Conservation (phyloP, 2,329 filamentous ascomycete genomes). For the Trichoderma sp. region DNA sequence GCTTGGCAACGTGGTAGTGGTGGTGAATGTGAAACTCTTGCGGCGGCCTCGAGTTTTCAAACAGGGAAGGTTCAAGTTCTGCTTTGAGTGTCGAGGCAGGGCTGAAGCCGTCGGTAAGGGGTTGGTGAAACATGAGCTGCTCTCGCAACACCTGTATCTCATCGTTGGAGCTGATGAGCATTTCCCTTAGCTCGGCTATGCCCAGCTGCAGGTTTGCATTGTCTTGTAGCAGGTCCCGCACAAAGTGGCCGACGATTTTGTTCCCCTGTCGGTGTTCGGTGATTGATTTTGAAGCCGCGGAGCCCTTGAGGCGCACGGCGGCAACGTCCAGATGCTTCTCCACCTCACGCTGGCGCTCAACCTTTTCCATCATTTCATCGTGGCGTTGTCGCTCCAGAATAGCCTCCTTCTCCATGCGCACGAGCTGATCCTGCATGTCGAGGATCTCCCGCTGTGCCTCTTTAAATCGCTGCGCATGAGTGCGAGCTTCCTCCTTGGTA, state of each 20-base stretch:
- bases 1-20: conserved; percentile 76
- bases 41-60: conserved; percentile 42
- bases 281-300: conserved; percentile 68
- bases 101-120: conserved; percentile 46
- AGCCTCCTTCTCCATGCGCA: conserved; percentile 82
- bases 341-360: conserved; percentile 79
- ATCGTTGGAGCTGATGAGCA: conserved; percentile 88
- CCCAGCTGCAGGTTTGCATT: conserved; percentile 92
- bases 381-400: conserved; percentile 78
- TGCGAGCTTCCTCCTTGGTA: conserved; percentile 72
- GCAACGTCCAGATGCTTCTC: conserved; percentile 80
- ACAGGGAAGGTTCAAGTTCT: conserved; percentile 61
- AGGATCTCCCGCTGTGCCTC: conserved; percentile 76
- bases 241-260: conserved; percentile 88
- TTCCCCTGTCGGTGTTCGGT: conserved; percentile 55
- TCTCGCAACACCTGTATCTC: conserved; percentile 86
- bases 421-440: conserved; percentile 81
- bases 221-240: conserved; percentile 91
- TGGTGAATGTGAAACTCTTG: conserved; percentile 91
- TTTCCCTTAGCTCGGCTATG: conserved; percentile 84
- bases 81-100: conserved; percentile 61
- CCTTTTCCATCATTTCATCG: conserved; percentile 73
- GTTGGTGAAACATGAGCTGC: conserved; percentile 77
- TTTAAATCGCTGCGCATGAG: conserved; percentile 79
- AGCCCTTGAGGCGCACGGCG: conserved; percentile 76